phyloP scores from a whole-genome alignment of 371 early-diverging fungal species.

The Neoconidiobolus thromboides region DNA sequence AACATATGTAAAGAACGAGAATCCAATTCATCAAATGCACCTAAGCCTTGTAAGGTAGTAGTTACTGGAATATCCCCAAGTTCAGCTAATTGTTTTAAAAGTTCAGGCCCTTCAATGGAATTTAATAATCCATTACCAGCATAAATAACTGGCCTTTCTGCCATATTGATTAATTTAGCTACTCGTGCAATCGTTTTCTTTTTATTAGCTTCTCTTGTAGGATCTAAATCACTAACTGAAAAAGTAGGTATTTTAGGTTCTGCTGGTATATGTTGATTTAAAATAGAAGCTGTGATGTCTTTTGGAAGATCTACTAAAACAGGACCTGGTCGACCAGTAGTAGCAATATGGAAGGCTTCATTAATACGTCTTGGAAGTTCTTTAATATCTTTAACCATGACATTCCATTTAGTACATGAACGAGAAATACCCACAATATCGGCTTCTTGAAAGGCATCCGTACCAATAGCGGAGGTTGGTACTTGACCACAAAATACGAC shows the following conservation, averaged over 20 bases:
- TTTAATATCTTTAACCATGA: conserved; percentile 87
- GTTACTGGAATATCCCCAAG: conserved; percentile 87
- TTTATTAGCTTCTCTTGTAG: conserved; percentile 15
- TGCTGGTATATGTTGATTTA: conserved; percentile 64
- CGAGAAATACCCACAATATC: conserved; percentile 90
- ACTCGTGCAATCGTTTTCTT: conserved; percentile 35
- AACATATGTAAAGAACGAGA: conserved; percentile 87
- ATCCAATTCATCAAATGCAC: conserved; percentile 79
- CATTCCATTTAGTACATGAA: conserved; percentile 91
- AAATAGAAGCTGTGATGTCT: conserved; percentile 81
- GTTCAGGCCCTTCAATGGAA: conserved; percentile 58
- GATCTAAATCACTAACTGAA: conserved; percentile 28
- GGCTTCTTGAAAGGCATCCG: conserved; percentile 96
- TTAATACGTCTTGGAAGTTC: conserved; percentile 92
- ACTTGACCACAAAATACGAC: conserved; percentile 92
- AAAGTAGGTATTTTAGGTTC: conserved; percentile 42
- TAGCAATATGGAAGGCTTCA: conserved; percentile 91
- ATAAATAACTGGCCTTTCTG: conserved; percentile 84
- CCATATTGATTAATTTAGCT: conserved; percentile 67
- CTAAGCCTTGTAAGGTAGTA: conserved; percentile 82
- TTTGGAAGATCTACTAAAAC: conserved; percentile 95
- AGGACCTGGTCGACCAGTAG: conserved; percentile 90
- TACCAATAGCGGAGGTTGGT: conserved; percentile 76
- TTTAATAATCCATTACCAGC: conserved; percentile 83
- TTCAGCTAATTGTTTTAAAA: conserved; percentile 60